A percentile compares a stretch with the other conserved stretches of the same genome.
These are phyloP conservation scores for Trifolium pratense DNA, from an alignment of 306 rosid genomes.

Conservation along the genomic window DNA sequence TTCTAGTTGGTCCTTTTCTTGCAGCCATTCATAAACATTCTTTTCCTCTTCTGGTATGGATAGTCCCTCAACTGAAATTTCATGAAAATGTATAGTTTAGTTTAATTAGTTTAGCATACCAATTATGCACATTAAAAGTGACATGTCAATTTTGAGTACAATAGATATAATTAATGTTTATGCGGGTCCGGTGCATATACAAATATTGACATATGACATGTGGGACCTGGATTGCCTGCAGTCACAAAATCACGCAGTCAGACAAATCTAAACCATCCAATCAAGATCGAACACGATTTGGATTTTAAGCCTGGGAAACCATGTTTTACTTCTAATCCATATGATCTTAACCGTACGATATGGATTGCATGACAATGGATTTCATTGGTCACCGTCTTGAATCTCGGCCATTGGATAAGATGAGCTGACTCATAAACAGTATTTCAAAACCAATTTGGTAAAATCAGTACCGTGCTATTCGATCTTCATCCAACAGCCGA, in stretches of 20 bases:
- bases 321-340: neutral
- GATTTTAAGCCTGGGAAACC: neutral
- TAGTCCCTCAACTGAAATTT: slow-evolving; percentile 61
- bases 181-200: neutral
- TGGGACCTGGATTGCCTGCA: neutral
- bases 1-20: slow-evolving; percentile 76
- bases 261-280: neutral
- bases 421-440: neutral
- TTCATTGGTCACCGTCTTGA: neutral
- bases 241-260: neutral
- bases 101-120: neutral
- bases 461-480: neutral
- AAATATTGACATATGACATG: neutral
- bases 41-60: slow-evolving; percentile 65
- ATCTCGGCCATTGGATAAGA: neutral
- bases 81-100: neutral
- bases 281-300: neutral
- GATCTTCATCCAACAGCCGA: neutral
- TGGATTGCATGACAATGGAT: neutral
- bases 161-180: neutral
- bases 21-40: slow-evolving; percentile 73
- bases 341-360: neutral
- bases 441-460: neutral
- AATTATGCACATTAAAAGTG: neutral
- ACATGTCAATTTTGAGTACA: neutral